These are phyloP conservation scores for Gynandropsis gynandra DNA, from an alignment of 345 rosid species.

Conservation along the genomic window DNA sequence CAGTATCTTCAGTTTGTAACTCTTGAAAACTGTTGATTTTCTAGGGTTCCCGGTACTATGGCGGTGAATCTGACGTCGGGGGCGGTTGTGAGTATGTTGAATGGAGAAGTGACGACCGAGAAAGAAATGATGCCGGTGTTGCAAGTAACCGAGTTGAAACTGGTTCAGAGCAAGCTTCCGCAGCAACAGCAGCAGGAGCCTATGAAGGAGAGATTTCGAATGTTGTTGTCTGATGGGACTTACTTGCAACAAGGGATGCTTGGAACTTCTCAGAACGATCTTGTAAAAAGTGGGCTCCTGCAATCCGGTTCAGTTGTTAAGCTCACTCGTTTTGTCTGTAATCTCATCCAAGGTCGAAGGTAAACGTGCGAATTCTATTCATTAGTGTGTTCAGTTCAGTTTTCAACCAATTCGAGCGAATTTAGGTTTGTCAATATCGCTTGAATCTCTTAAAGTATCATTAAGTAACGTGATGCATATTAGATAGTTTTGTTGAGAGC, in stretches of 20 bases:
- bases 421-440: too few relatives aligned
- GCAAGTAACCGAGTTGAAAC: conserved; percentile 68
- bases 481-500: too few relatives aligned
- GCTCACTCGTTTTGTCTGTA: conserved; percentile 50
- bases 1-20: neutral
- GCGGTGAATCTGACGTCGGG: conserved; percentile 54
- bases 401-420: too few relatives aligned
- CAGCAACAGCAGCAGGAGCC: conserved; percentile 29
- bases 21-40: neutral
- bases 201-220: conserved; percentile 37
- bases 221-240: conserved; percentile 62
- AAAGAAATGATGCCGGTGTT: conserved; percentile 49
- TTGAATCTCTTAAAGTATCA: too few relatives aligned
- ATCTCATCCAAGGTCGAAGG: conserved; percentile 59
- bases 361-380: conserved; percentile 17
- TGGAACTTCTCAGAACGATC: conserved; percentile 42
- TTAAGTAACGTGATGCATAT: too few relatives aligned
- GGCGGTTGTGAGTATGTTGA: conserved; percentile 43
- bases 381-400: too few relatives aligned
- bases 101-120: conserved; percentile 37
- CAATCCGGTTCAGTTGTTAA: conserved; percentile 57
- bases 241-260: conserved; percentile 64
- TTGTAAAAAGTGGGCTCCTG: conserved; percentile 42
- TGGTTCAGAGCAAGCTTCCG: conserved; percentile 41
- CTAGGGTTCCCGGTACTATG: conserved; percentile 15